These are phyloP conservation scores for Lactuca saligna DNA, from an alignment of 129 eudicot species.

Conservation along the genomic window DNA sequence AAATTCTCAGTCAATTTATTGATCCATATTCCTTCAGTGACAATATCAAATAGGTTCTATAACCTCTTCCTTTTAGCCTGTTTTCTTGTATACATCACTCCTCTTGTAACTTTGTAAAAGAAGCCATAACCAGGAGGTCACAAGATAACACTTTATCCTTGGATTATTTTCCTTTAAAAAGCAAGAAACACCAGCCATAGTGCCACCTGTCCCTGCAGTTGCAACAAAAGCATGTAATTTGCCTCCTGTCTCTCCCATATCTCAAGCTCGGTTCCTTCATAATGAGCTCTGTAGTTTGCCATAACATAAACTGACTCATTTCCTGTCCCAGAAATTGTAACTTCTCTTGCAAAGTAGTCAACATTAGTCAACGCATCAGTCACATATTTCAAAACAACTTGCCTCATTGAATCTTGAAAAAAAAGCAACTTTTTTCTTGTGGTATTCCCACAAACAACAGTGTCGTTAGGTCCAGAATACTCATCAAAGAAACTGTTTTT, in stretches of 20 bases:
- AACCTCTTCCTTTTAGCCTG: slow-evolving; percentile 96
- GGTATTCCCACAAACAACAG: slow-evolving; percentile 50
- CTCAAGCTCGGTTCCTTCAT: slow-evolving; percentile 94
- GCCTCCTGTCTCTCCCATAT: slow-evolving; percentile 84
- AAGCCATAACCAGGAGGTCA: slow-evolving; percentile 99
- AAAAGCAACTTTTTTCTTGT: slow-evolving; percentile 36
- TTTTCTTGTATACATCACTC: slow-evolving; percentile 97
- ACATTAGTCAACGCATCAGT: slow-evolving; percentile 32
- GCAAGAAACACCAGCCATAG: slow-evolving; percentile 83
- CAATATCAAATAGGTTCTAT: slow-evolving; percentile 90
- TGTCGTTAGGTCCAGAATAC: slow-evolving; percentile 45
- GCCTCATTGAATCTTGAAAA: slow-evolving; percentile 33
- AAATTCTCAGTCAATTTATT: slow-evolving; percentile 85
- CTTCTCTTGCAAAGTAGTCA: slow-evolving; percentile 44
- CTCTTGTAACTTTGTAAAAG: slow-evolving; percentile 87
- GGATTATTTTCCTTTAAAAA: slow-evolving; percentile 81
- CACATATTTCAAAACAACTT: slow-evolving; percentile 50
- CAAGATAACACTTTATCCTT: slow-evolving; percentile 69
- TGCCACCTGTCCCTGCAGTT: slow-evolving; percentile 98
- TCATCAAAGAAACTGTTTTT: slow-evolving; percentile 60
- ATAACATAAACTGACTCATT: slow-evolving; percentile 57
- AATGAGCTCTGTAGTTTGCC: slow-evolving; percentile 92
- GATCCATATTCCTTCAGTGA: slow-evolving; percentile 97
- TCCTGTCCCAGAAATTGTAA: slow-evolving; percentile 21
- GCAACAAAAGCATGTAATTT: slow-evolving; percentile 81